Base-by-base conservation (phyloP, 768 basidiomycete genomes). In the Leccinum barrowsii region DNA sequence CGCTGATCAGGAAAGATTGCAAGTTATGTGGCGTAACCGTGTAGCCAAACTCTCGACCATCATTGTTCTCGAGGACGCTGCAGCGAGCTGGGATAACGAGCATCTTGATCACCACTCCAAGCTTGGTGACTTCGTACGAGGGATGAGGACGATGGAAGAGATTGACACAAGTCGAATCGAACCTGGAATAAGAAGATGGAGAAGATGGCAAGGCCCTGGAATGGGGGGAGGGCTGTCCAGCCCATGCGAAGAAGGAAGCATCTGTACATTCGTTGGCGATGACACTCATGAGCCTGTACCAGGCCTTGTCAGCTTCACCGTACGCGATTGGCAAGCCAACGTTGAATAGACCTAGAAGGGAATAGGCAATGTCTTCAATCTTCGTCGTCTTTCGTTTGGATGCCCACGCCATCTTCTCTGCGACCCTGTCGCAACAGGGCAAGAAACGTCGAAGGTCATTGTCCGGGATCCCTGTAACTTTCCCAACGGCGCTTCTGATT, bases 331-430 rank as follows among this genome's bases (percentile, higher is more conserved):
- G 58, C 7, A 72, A 19, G 19, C 56, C 63, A 52, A 66, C 56
- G 21, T 68, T 56, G 50, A 71, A 67, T 13, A 70, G 15, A 17
- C 66, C 66, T 6, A 71, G 55, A 17, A 72, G 60, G 2, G 55
- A 66, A 44, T 70, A 71, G 12, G 70, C 66, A 7, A 30, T 26
- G 42, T 71, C 69, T 50, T 72, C 69, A 12, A 58, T 50, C 30
- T 61, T 60, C 3, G 63, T 66, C 22, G 70, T 71, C 40, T 32
- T 64, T 34, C 70, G 60, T 32, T 62, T 58, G 11, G 70, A 66
- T 5, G 66, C 66, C 70, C 68, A 70, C 3, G 6, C 34, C 60
- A 70, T 64, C 30, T 60, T 66, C 50, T 68, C 66, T 6, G 58
- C 55, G 34, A 68, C 24, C 28, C 55, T 51, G 24, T 55, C 52